A percentile compares a stretch with the other conserved stretches of the same genome.
phyloP scores from a whole-genome alignment of 139 green algal species.

The Mychonastes homosphaera region DNA sequence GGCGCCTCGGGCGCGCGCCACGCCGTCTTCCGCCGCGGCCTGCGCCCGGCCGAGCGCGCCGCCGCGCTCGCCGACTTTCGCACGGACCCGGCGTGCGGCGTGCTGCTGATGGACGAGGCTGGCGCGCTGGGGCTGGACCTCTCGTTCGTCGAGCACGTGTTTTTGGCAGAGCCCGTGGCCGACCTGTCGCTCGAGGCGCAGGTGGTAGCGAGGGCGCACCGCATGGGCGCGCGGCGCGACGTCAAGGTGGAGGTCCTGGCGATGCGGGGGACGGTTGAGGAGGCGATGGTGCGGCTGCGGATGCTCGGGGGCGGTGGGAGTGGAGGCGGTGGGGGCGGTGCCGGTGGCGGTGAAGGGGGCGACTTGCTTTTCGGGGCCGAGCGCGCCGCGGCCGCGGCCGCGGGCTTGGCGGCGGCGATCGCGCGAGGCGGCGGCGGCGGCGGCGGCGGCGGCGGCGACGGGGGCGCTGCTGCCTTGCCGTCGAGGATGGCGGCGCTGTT shows the following conservation, averaged over 20 bases:
- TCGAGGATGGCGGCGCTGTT: too few relatives aligned
- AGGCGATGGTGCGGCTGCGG: constrained; percentile 29
- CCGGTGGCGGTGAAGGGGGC: background rate
- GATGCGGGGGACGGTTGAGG: constrained; percentile 61
- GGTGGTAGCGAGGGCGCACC: constrained; percentile 72
- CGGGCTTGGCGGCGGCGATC: too few relatives aligned
- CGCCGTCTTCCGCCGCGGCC: constrained; percentile 9
- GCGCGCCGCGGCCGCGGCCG: background rate
- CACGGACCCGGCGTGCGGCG: constrained; percentile 14
- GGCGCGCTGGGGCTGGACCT: constrained; percentile 83
- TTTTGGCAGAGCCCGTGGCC: constrained; percentile 91
- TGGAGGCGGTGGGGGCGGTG: background rate
- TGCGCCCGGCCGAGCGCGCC: constrained; percentile 16
- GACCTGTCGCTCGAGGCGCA: constrained; percentile 64
- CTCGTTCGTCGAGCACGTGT: constrained; percentile 72
- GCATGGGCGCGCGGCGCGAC: constrained; percentile 65
- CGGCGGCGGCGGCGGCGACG: constrained; percentile 7
- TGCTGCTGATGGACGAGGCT: constrained; percentile 68
- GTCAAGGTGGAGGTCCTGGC: constrained; percentile 74
- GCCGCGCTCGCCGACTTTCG: constrained; percentile 41
- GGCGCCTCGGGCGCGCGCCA: constrained; percentile 1
- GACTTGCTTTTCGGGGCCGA: background rate
- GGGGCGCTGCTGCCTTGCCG: background rate
- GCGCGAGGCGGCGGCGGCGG: background rate
- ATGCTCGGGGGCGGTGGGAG: background rate